These are phyloP conservation scores for Backusella circina DNA, from an alignment of 192 early-diverging fungal genomes.

Conservation along the genomic window DNA sequence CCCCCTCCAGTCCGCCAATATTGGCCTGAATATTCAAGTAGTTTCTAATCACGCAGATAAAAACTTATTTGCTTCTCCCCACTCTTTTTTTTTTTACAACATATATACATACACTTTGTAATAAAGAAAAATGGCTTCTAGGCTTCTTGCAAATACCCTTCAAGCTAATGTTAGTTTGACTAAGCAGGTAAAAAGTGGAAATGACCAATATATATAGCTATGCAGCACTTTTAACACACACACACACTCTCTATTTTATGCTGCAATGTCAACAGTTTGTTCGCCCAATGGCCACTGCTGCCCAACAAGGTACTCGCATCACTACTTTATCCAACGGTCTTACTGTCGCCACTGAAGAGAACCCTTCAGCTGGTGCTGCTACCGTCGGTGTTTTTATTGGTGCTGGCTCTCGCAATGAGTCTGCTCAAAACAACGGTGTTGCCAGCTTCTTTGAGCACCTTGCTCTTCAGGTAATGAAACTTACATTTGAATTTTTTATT, in stretches of 20 bases:
- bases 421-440: constrained; percentile 81
- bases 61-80: constrained; percentile 7
- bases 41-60: too few species aligned
- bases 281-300: constrained; percentile 52
- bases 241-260: background rate
- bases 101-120: background rate
- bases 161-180: constrained; percentile 24
- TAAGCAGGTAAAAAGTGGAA: constrained; percentile 37
- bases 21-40: too few species aligned
- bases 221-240: background rate
- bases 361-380: constrained; percentile 74
- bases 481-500: background rate
- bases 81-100: constrained; percentile 7
- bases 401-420: constrained; percentile 82
- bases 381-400: constrained; percentile 89
- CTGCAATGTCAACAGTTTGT: constrained; percentile 34
- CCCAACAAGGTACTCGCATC: constrained; percentile 53
- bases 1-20: background rate
- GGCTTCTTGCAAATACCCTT: constrained; percentile 35
- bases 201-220: background rate
- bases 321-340: constrained; percentile 76
- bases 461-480: constrained; percentile 82
- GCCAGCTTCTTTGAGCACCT: constrained; percentile 98
- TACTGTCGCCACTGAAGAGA: constrained; percentile 79
- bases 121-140: constrained; percentile 20